Evolutionary conservation across 2,329 filamentous ascomycete species (phyloP).

Genomic region (Fusarium anguioides): DNA sequence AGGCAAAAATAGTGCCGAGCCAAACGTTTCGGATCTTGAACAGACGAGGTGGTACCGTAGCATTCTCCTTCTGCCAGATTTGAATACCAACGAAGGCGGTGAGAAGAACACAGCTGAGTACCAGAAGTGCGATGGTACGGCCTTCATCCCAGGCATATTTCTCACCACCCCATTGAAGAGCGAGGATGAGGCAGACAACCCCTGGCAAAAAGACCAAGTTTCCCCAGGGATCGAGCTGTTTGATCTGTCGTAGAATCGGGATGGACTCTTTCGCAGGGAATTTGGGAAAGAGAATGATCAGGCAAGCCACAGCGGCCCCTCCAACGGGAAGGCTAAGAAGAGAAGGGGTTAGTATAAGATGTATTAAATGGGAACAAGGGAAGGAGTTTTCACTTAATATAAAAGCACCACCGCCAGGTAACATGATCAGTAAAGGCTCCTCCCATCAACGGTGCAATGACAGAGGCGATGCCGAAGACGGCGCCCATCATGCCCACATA

Average conservation of each 20-base stretch:
- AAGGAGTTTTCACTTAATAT: constrained; percentile 3
- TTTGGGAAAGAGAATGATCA: neutral
- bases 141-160: constrained; percentile 41
- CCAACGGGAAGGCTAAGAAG: neutral
- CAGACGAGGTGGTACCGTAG: constrained; percentile 12
- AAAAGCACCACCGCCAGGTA: constrained; percentile 17
- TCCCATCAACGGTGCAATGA: constrained; percentile 5
- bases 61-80: constrained; percentile 15
- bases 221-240: constrained; percentile 37
- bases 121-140: constrained; percentile 24
- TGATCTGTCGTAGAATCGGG: neutral
- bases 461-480: constrained; percentile 5
- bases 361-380: neutral
- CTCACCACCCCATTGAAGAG: constrained; percentile 58
- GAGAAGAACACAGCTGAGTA: constrained; percentile 11
- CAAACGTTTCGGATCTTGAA: constrained; percentile 14
- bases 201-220: constrained; percentile 38
- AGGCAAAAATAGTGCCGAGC: constrained; percentile 7
- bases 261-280: neutral
- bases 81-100: constrained; percentile 6
- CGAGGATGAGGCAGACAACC: constrained; percentile 58
- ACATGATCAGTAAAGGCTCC: constrained; percentile 15
- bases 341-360: neutral
- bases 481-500: constrained; percentile 4
- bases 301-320: constrained; percentile 2